Percentiles rank a stretch among this genome's conserved stretches.
These are phyloP conservation scores for Acorus gramineus DNA, from an alignment of 106 monocot species.

Conservation along the genomic window DNA sequence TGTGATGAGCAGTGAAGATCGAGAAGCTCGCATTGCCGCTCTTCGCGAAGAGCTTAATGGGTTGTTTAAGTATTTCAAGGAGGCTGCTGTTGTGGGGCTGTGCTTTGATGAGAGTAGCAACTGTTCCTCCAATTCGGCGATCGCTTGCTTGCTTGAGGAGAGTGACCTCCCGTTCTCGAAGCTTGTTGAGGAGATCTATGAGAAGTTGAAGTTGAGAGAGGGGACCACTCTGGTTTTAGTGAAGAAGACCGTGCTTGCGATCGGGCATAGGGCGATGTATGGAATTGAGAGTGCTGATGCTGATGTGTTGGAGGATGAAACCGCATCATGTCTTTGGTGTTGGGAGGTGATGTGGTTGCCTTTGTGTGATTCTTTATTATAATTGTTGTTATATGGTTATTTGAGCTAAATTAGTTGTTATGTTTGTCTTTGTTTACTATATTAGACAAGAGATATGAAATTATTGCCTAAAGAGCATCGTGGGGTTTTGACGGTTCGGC, in stretches of 20 bases:
- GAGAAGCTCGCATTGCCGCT: slow-evolving; percentile 16
- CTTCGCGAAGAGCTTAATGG: slow-evolving; percentile 42
- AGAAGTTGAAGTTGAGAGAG: slow-evolving; percentile 42
- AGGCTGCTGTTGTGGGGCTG: slow-evolving; percentile 24
- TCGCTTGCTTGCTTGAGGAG: slow-evolving; percentile 77
- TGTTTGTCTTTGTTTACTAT: background rate
- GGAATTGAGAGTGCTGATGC: slow-evolving; percentile 48
- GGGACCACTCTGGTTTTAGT: slow-evolving; percentile 54
- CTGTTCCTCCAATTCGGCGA: slow-evolving; percentile 27
- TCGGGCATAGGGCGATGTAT: slow-evolving; percentile 76
- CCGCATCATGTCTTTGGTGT: slow-evolving; percentile 77
- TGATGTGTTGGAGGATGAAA: slow-evolving; percentile 77
- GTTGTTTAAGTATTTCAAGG: slow-evolving; percentile 58
- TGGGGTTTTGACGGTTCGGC: slow-evolving; percentile 5
- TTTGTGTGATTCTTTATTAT: background rate
- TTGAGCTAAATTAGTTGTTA: background rate
- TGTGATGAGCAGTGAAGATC: slow-evolving; percentile 12
- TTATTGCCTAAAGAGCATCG: slow-evolving; percentile 40
- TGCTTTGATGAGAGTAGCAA: slow-evolving; percentile 15
- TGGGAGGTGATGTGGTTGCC: slow-evolving; percentile 66
- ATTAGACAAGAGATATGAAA: slow-evolving; percentile 60
- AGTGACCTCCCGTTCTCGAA: slow-evolving; percentile 60
- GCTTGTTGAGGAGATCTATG: slow-evolving; percentile 56
- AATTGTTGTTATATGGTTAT: background rate
- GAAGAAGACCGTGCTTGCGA: slow-evolving; percentile 39